A percentile compares a stretch with the other conserved stretches of the same genome.
These are phyloP conservation scores for Lactifluus volemus DNA, from an alignment of 768 basidiomycete species.

Conservation along the genomic window DNA sequence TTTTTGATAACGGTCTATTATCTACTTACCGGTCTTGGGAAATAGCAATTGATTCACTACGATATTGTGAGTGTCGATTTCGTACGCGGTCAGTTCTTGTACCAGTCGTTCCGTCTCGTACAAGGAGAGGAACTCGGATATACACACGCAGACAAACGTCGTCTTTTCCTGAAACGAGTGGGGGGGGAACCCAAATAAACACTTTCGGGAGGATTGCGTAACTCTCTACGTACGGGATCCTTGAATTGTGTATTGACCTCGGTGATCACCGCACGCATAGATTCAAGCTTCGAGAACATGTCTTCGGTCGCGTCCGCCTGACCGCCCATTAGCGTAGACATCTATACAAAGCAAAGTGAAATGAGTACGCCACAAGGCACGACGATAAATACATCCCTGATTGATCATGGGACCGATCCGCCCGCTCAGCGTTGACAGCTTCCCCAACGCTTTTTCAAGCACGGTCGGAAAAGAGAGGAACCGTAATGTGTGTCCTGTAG, in stretches of 20 bases:
- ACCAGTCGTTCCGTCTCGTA: conserved; percentile 99
- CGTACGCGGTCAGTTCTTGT: conserved; percentile 88
- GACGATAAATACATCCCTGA: conserved; percentile 37
- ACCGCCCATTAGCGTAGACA: conserved; percentile 95
- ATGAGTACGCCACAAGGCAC: not conserved
- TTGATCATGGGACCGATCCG: conserved; percentile 96
- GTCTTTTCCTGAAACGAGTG: conserved; percentile 95
- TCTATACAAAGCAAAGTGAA: conserved; percentile 35
- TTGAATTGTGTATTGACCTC: conserved; percentile 99
- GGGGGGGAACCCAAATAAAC: not conserved
- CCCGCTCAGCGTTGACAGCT: conserved; percentile 87
- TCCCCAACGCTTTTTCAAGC: conserved; percentile 93
- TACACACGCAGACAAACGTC: conserved; percentile 97
- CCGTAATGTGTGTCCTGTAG: conserved; percentile 95
- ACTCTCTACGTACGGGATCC: conserved; percentile 64
- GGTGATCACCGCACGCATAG: conserved; percentile 93
- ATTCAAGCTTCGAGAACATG: conserved; percentile 97
- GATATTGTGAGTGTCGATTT: conserved; percentile 98
- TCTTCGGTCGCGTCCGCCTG: conserved; percentile 88
- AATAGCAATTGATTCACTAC: conserved; percentile 96
- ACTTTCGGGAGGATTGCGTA: not conserved
- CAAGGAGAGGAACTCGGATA: conserved; percentile 94
- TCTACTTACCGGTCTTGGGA: conserved; percentile 71
- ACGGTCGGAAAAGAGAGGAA: conserved; percentile 99
- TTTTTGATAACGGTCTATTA: no score